These are phyloP conservation scores for Atractiella rhizophila DNA, from an alignment of 768 basidiomycete genomes.

Conservation along the genomic window DNA sequence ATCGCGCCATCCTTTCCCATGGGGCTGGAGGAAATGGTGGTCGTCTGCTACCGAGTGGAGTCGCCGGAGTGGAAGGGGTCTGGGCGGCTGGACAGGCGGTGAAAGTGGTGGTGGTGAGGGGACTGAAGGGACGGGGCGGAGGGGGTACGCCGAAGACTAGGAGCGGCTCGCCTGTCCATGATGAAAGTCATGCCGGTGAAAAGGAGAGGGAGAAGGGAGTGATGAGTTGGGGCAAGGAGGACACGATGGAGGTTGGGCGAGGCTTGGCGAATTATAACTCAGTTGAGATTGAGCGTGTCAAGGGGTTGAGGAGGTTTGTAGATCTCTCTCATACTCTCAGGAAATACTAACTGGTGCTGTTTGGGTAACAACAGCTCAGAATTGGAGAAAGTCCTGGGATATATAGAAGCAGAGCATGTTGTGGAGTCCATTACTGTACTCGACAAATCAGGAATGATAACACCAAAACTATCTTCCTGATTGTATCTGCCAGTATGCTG, in stretches of 20 bases:
- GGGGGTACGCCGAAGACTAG: slow-evolving; percentile 7
- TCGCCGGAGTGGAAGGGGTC: slow-evolving; percentile 55
- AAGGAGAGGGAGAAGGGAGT: not conserved
- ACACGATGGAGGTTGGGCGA: slow-evolving; percentile 70
- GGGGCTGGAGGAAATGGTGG: slow-evolving; percentile 39
- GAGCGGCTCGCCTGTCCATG: not conserved
- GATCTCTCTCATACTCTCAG: not conserved
- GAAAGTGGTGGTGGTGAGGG: slow-evolving; percentile 32
- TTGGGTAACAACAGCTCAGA: slow-evolving; percentile 35
- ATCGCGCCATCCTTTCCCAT: slow-evolving; percentile 40
- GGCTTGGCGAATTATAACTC: slow-evolving; percentile 92
- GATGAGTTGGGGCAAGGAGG: slow-evolving; percentile 29
- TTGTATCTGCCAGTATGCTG: too few relatives aligned
- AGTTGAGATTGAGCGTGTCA: slow-evolving; percentile 62
- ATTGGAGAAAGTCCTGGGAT: slow-evolving; percentile 55
- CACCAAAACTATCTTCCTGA: too few relatives aligned
- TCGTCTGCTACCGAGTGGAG: slow-evolving; percentile 71
- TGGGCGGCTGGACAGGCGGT: slow-evolving; percentile 94
- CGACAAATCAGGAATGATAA: too few relatives aligned
- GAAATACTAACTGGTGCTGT: not conserved
- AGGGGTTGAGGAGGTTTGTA: slow-evolving; percentile 57
- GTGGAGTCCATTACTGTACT: slow-evolving; percentile 37
- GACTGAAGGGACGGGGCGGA: slow-evolving; percentile 12
- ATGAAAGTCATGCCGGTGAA: not conserved
- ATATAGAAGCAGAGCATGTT: slow-evolving; percentile 89